Evolutionary conservation across 2,329 filamentous ascomycete genomes (phyloP).

Genomic region (Fusarium hostae): DNA sequence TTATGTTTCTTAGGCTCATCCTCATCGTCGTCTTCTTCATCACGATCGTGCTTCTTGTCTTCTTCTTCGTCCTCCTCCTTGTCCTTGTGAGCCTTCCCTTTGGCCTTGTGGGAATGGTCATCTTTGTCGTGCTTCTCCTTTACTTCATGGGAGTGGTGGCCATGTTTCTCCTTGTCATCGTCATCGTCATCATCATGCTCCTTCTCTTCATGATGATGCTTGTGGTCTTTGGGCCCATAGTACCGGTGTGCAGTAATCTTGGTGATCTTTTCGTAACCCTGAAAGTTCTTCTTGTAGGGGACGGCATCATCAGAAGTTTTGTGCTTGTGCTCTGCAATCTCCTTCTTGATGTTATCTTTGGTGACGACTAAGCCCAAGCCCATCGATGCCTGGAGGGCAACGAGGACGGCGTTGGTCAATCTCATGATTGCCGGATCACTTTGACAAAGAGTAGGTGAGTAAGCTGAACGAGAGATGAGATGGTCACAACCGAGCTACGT

Average conservation of each 20-base stretch:
- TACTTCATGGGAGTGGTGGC: background rate
- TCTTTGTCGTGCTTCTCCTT: background rate
- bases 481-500: background rate
- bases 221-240: background rate
- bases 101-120: background rate
- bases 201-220: background rate
- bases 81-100: background rate
- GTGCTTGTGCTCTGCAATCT: background rate
- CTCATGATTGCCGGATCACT: constrained; percentile 11
- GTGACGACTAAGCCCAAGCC: background rate
- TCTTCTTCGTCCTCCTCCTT: background rate
- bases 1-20: background rate
- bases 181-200: background rate
- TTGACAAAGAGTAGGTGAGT: background rate
- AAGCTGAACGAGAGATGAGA: background rate
- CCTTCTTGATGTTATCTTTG: background rate
- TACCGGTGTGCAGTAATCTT: background rate
- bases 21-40: background rate
- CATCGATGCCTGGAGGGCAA: constrained; percentile 24
- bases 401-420: background rate
- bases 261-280: background rate
- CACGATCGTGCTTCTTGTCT: background rate
- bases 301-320: background rate
- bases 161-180: background rate
- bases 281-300: background rate